Evolutionary conservation across 495 filamentous ascomycete genomes (phyloP).

Genomic region (Melanomma pulvis-pyrius): DNA sequence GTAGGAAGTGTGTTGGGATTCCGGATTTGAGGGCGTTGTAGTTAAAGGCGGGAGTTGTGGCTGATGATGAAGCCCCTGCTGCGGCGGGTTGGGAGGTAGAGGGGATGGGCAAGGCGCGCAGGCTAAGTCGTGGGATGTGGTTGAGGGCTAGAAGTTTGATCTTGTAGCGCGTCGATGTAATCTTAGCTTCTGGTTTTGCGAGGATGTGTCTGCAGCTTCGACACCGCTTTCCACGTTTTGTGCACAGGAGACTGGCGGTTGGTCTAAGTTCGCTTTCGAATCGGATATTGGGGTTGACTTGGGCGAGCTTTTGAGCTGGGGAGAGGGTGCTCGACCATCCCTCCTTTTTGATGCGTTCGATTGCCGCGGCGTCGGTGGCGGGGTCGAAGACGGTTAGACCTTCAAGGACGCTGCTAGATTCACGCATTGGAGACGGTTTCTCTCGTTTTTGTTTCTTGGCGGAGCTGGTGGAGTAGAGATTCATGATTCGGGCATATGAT

Average conservation of each 20-base stretch:
- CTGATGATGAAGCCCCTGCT: not conserved
- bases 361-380: constrained; percentile 53
- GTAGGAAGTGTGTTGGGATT: constrained; percentile 75
- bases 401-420: constrained; percentile 68
- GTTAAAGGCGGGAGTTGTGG: constrained; percentile 39
- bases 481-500: constrained; percentile 86
- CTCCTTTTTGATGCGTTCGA: constrained; percentile 52
- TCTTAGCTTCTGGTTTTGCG: constrained; percentile 89
- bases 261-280: constrained; percentile 75
- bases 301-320: constrained; percentile 55
- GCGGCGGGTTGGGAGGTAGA: not conserved
- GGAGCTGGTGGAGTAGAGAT: constrained; percentile 72
- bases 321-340: constrained; percentile 61
- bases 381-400: constrained; percentile 62
- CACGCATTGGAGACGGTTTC: constrained; percentile 73
- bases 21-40: constrained; percentile 63
- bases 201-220: constrained; percentile 91
- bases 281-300: constrained; percentile 49
- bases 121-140: constrained; percentile 79
- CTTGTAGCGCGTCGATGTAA: constrained; percentile 79
- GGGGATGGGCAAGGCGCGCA: constrained; percentile 33
- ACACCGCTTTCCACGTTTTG: constrained; percentile 92
- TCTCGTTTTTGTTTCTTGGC: constrained; percentile 66
- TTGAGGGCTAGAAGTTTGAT: constrained; percentile 86
- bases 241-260: constrained; percentile 76